Evolutionary conservation across 2,329 filamentous ascomycete genomes (phyloP), one percentile per base, ranked within the genome.

Genomic region (Pseudogymnoascus sp.): DNA sequence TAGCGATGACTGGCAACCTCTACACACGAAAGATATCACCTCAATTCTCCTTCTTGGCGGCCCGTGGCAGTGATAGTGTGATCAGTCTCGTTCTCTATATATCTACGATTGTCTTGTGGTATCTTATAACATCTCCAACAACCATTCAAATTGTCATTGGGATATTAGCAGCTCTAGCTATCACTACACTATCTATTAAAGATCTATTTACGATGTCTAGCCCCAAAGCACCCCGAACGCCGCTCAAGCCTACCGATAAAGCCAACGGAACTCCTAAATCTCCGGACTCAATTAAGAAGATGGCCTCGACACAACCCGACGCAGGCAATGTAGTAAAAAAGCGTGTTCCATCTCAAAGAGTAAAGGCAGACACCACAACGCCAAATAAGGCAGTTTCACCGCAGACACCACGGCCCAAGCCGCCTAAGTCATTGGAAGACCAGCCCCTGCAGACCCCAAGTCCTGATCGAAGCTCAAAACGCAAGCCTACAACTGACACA

Each of bases 281-380:
- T 62, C 38, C 61, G n/a, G 63, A 31, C 31, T 66, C 66, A 5
- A 38, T 65, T 16, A 69, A 69, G 62, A 70, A 70, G 64, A 66
- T 38, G 59, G 59, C 63, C 3, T 64, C 63, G 44, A 33, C 65
- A 16, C 63, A 61, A 42, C 62, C 61, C 18, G 66, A 66, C n/a
- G 33, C 14, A 44, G 40, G 11, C 4, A 44, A 44, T 44, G 18
- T 44, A 44, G 40, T 44, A 18, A 44, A 44, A 18, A 44, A 23
- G 18, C 40, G 40, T 6, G 18, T 44, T 44, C 18, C 40, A 44
- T 44, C 40, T 23, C 40, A 44, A 23, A 44, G 23, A 6, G 40
- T 44, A 12, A 44, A 44, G 23, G 7, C 16, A 23, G 21, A 44
- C 11, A 10, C 40, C 8, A 4, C 40, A 12, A 4, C 16, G 18